Evolutionary conservation across 495 filamentous ascomycete species (phyloP).

Genomic region (Hypoxylon fragiforme): DNA sequence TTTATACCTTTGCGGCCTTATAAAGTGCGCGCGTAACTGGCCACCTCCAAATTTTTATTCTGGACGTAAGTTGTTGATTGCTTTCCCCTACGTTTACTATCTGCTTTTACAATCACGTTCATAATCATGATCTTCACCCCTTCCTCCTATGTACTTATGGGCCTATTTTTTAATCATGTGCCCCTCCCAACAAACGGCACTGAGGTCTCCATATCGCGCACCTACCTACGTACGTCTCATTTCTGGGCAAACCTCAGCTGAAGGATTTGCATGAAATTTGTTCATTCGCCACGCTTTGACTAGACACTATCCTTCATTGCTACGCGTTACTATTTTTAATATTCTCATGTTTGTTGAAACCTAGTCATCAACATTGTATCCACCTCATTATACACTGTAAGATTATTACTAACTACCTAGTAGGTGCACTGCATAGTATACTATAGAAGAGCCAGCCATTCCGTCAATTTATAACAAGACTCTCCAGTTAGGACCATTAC

Average conservation of each 20-base stretch:
- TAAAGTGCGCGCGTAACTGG: too few relatives aligned
- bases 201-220: constrained; percentile 5
- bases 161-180: neutral
- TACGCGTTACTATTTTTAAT: constrained; percentile 32
- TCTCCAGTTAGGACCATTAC: neutral
- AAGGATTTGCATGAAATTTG: constrained; percentile 28
- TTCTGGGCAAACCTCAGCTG: constrained; percentile 26
- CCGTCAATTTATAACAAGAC: constrained; percentile 6
- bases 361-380: constrained; percentile 22
- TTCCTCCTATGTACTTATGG: too few relatives aligned
- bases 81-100: neutral
- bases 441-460: constrained; percentile 20
- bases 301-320: constrained; percentile 9
- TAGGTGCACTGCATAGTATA: too few relatives aligned
- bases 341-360: constrained; percentile 18
- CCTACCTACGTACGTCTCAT: constrained; percentile 4
- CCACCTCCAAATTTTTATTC: too few relatives aligned
- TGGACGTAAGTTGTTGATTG: neutral
- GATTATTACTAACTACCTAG: constrained; percentile 18
- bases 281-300: constrained; percentile 7
- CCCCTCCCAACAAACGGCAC: neutral
- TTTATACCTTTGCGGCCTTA: constrained; percentile 3
- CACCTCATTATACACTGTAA: constrained; percentile 17
- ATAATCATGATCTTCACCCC: too few relatives aligned
- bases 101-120: neutral